Conservation (phyloP, 805 yeast species). For the Lipomyces yamanashiensis region DNA sequence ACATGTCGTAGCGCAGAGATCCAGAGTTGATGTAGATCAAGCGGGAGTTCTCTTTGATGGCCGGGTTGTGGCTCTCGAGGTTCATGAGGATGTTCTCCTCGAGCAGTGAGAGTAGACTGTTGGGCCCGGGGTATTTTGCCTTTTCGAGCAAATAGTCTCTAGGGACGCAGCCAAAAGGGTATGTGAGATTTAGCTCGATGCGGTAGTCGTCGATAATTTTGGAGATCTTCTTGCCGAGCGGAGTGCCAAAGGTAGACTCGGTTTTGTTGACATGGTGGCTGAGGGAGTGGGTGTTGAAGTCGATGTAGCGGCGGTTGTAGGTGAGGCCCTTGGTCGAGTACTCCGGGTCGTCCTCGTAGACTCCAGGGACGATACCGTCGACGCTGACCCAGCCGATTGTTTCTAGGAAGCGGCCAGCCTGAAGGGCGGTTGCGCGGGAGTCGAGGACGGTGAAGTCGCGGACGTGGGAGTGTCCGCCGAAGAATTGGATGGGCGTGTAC, state of each 20-base stretch:
- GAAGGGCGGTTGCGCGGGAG: slow-evolving; percentile 70
- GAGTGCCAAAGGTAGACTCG: slow-evolving; percentile 55
- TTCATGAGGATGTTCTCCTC: slow-evolving; percentile 60
- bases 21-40: slow-evolving; percentile 82
- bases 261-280: slow-evolving; percentile 57
- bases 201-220: slow-evolving; percentile 53
- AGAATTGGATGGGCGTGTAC: slow-evolving; percentile 69
- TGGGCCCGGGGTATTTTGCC: slow-evolving; percentile 64
- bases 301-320: slow-evolving; percentile 73
- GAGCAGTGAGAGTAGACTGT: slow-evolving; percentile 63
- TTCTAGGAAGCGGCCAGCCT: slow-evolving; percentile 91
- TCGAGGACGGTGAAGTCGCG: slow-evolving; percentile 81
- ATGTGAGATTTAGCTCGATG: slow-evolving; percentile 56
- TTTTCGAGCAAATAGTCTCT: slow-evolving; percentile 67
- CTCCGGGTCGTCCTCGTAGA: slow-evolving; percentile 33
- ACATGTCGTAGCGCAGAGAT: slow-evolving; percentile 82
- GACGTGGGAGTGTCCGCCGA: slow-evolving; percentile 94
- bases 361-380: slow-evolving; percentile 40
- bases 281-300: slow-evolving; percentile 77
- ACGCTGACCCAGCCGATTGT: slow-evolving; percentile 88
- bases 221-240: slow-evolving; percentile 57
- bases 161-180: slow-evolving; percentile 68
- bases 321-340: slow-evolving; percentile 37
- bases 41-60: slow-evolving; percentile 48
- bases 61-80: slow-evolving; percentile 41